Conservation (phyloP, 2,329 filamentous ascomycete genomes). For the Triangularia setosa region DNA sequence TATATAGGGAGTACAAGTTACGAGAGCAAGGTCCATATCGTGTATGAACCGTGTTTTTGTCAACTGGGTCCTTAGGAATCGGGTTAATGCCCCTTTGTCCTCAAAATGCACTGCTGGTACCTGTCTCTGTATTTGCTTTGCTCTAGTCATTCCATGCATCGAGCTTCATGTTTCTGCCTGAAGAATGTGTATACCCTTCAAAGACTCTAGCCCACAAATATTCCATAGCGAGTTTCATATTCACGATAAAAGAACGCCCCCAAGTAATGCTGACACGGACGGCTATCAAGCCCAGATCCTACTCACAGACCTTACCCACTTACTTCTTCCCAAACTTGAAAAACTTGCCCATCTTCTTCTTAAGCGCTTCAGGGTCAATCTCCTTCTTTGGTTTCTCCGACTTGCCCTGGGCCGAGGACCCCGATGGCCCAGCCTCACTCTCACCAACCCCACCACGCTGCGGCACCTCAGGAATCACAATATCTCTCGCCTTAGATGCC, state of each 20-base stretch:
- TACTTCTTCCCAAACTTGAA: conserved; percentile 71
- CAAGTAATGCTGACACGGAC: background rate
- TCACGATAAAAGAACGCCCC: background rate
- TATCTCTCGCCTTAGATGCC: conserved; percentile 59
- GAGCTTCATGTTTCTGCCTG: background rate
- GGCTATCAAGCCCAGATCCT: background rate
- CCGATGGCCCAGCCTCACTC: conserved; percentile 1
- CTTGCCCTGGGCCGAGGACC: conserved; percentile 27
- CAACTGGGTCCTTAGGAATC: too few species aligned
- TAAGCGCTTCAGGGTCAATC: conserved; percentile 34
- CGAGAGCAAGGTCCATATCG: too few species aligned
- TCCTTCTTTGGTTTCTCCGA: conserved; percentile 32
- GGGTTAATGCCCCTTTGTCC: too few species aligned
- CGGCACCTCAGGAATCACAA: conserved; percentile 60
- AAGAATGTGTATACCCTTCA: background rate
- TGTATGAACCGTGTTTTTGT: too few species aligned
- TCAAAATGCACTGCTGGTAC: background rate
- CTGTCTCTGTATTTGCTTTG: background rate
- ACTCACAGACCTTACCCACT: conserved; percentile 11
- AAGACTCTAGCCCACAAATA: background rate
- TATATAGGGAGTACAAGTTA: too few species aligned
- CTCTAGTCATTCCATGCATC: background rate
- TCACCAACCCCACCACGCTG: conserved; percentile 39
- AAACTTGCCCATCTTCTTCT: conserved; percentile 63
- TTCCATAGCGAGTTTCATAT: background rate